Evolutionary conservation across 2,329 filamentous ascomycete genomes (phyloP), one percentile per base, ranked within the genome.

Genomic region (Cytospora chrysosperma): DNA sequence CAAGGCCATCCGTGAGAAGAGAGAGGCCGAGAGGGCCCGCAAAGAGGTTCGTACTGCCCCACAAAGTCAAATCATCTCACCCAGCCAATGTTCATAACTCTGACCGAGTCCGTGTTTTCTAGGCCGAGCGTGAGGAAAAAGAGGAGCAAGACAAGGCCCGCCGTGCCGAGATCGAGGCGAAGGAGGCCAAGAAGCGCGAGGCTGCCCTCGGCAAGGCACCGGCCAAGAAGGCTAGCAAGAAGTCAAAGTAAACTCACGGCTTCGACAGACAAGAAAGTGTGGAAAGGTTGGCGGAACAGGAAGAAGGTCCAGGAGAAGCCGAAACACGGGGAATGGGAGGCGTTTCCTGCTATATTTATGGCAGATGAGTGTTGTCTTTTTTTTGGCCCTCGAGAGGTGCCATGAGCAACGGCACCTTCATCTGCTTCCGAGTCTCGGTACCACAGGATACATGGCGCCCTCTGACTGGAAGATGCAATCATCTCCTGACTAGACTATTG

Each of bases 11-110:
- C 87, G 88, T 55, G 92, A 97, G 82, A 90, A 92, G 79, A 86
- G 95, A 67, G 93, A 91, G 72, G 88, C 89, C 24, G 94, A 96
- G 72, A 87, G 91, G 59, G 90, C 88, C 32, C 82, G 92, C 71
- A 93, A 94, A 82, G 86, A 91, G 80, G 94, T 86, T 85, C 82
- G 82, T 76, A 68, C 24, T n/a, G 15, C 4, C 40, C 34, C 40
- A 59, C 47, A 21, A n/a, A 10, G 1, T 24, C 19, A n/a, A n/a
- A n/a, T n/a, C n/a, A n/a, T n/a, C n/a, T n/a, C n/a, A n/a, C n/a
- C n/a, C n/a, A n/a, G n/a, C n/a, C n/a, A n/a, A n/a, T n/a, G n/a
- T n/a, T n/a, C n/a, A n/a, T n/a, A n/a, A n/a, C n/a, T n/a, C 54
- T 59, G 67, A 59, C 72, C 74, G 53, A 76, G 70, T 26, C 6